phyloP scores from a whole-genome alignment of 73 alveolate genomes.

The Effrenium voratum region DNA sequence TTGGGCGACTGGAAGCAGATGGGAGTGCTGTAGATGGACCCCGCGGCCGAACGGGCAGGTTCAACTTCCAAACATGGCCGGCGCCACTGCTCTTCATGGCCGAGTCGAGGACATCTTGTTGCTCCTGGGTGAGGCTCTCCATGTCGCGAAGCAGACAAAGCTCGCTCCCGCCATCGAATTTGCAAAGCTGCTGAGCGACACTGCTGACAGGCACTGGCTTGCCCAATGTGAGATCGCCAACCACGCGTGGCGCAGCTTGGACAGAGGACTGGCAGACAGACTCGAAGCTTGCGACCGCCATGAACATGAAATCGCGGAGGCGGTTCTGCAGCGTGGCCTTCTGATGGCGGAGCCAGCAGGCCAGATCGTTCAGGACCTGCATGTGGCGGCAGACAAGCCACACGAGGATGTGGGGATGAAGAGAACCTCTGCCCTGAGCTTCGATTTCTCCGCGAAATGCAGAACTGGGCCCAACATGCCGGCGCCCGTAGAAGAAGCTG shows the following conservation, averaged over 20 bases:
- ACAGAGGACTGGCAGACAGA: constrained; percentile 8
- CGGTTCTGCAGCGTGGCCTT: background rate
- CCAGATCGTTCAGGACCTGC: background rate
- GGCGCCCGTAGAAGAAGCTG: background rate
- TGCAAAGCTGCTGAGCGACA: background rate
- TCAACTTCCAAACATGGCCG: background rate
- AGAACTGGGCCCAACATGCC: background rate
- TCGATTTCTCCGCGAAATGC: constrained; percentile 39
- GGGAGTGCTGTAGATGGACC: background rate
- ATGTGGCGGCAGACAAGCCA: constrained; percentile 23
- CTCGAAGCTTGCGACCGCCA: constrained; percentile 14
- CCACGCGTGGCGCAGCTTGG: constrained; percentile 10
- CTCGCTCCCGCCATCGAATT: background rate
- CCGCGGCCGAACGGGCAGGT: too few relatives aligned
- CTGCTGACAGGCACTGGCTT: background rate
- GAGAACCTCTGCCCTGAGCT: constrained; percentile 13
- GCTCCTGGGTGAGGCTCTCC: background rate
- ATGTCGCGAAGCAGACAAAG: background rate
- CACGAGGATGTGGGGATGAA: constrained; percentile 18
- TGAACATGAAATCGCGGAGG: background rate
- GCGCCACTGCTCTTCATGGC: background rate
- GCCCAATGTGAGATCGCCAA: background rate
- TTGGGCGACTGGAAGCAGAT: background rate
- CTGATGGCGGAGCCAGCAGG: background rate
- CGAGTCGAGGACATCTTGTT: background rate